These are phyloP conservation scores for Takashimella koratensis DNA, from an alignment of 1,284 basidiomycete genomes.

Conservation along the genomic window DNA sequence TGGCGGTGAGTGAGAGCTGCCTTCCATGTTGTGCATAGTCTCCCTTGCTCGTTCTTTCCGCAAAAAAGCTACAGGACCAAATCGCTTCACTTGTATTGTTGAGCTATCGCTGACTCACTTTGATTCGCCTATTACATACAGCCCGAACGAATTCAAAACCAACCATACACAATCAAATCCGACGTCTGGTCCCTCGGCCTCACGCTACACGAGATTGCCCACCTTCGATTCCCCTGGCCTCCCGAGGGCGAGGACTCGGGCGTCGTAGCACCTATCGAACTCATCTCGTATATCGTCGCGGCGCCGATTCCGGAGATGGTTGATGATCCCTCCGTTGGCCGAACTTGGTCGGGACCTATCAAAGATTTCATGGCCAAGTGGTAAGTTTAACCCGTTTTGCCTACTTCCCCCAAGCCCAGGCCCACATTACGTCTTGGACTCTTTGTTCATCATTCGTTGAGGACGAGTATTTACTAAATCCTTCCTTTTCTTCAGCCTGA, in stretches of 20 bases:
- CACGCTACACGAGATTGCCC: conserved; percentile 86
- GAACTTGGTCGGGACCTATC: conserved; percentile 76
- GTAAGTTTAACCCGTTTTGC: conserved; percentile 54
- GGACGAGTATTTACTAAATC: conserved; percentile 47
- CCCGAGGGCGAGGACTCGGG: conserved; percentile 61
- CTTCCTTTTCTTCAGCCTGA: conserved; percentile 24
- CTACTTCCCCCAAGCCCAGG: no score
- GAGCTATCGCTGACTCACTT: no score
- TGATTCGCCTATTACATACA: no score
- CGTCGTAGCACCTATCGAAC: conserved; percentile 84
- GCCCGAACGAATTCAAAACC: conserved; percentile 89
- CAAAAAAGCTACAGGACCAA: conserved; percentile 1
- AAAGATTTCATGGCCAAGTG: conserved; percentile 88
- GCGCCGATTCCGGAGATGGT: conserved; percentile 77
- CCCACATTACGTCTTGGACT: no score
- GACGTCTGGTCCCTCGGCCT: conserved; percentile 99
- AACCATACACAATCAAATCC: conserved; percentile 85
- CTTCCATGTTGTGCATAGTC: no score
- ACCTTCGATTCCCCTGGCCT: conserved; percentile 91
- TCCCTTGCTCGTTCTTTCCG: conserved; percentile 13
- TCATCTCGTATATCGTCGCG: conserved; percentile 86
- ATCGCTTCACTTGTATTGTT: no score
- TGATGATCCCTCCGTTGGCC: conserved; percentile 52
- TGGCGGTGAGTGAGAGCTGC: conserved; percentile 79
- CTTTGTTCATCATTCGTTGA: no score